A percentile compares a stretch with the other conserved stretches of the same genome.
Evolutionary conservation across 2,329 filamentous ascomycete genomes (phyloP).

Genomic region (Fusarium hostae): DNA sequence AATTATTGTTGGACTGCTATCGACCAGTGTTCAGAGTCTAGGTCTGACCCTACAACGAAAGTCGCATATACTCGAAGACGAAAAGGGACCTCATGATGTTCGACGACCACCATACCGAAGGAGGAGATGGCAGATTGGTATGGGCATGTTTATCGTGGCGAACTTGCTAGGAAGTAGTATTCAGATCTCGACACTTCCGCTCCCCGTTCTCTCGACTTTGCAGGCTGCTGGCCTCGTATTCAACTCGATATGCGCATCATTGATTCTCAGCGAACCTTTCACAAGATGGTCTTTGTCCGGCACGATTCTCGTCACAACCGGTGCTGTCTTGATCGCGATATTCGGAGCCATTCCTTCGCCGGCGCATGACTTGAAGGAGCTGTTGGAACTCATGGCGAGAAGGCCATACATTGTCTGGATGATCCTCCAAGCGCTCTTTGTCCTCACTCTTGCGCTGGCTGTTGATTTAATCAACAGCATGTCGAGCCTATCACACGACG

Average conservation of each 20-base stretch:
- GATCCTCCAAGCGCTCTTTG: slow-evolving; percentile 78
- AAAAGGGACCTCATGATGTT: slow-evolving; percentile 82
- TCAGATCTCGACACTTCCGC: slow-evolving; percentile 93
- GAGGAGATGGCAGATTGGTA: slow-evolving; percentile 94
- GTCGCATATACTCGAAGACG: slow-evolving; percentile 97
- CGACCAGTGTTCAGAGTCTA: slow-evolving; percentile 93
- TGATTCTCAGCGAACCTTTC: slow-evolving; percentile 93
- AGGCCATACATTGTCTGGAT: slow-evolving; percentile 90
- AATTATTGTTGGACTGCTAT: slow-evolving; percentile 91
- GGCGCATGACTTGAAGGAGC: slow-evolving; percentile 85
- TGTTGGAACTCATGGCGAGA: slow-evolving; percentile 79
- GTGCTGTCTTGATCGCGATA: slow-evolving; percentile 90
- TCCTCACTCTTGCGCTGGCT: slow-evolving; percentile 72
- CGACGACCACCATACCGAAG: slow-evolving; percentile 89
- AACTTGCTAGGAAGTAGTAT: slow-evolving; percentile 96
- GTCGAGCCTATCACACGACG: slow-evolving; percentile 66
- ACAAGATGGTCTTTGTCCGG: slow-evolving; percentile 92
- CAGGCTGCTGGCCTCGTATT: slow-evolving; percentile 97
- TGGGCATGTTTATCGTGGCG: slow-evolving; percentile 95
- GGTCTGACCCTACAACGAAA: slow-evolving; percentile 97
- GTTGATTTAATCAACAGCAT: slow-evolving; percentile 67
- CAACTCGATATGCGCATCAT: slow-evolving; percentile 95
- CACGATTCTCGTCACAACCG: slow-evolving; percentile 85
- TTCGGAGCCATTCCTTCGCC: slow-evolving; percentile 96
- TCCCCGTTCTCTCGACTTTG: slow-evolving; percentile 93